A percentile compares a stretch with the other conserved stretches of the same genome.
Conservation (phyloP, 2,329 filamentous ascomycete genomes). For the Pseudomassariella vexata region DNA sequence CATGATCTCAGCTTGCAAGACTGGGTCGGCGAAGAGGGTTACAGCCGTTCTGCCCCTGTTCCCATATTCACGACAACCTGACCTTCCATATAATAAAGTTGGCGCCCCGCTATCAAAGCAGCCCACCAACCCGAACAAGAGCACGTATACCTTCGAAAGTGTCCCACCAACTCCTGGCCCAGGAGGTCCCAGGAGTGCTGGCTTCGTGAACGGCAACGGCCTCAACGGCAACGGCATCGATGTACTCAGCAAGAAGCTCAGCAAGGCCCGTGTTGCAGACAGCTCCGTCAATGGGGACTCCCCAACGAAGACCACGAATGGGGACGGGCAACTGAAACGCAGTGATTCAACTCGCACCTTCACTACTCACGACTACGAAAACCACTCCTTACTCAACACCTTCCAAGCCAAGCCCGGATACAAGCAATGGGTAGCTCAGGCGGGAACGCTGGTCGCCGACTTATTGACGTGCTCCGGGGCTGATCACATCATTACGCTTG, state of each 20-base stretch:
- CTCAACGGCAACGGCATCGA: slow-evolving; percentile 12
- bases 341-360: slow-evolving; percentile 37
- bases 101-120: slow-evolving; percentile 81
- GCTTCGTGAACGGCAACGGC: slow-evolving; percentile 47
- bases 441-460: slow-evolving; percentile 90
- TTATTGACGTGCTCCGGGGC: slow-evolving; percentile 91
- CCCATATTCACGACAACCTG: slow-evolving; percentile 92
- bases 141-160: slow-evolving; percentile 84
- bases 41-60: slow-evolving; percentile 94
- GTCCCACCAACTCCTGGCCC: slow-evolving; percentile 80
- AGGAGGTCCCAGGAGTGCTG: slow-evolving; percentile 58
- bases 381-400: slow-evolving; percentile 48
- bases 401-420: slow-evolving; percentile 88
- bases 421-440: slow-evolving; percentile 97
- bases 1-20: slow-evolving; percentile 97
- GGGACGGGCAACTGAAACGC: slow-evolving; percentile 9
- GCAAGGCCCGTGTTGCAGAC: slow-evolving; percentile 3
- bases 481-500: slow-evolving; percentile 97
- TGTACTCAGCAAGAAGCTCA: slow-evolving; percentile 7
- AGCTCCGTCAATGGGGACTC: slow-evolving; percentile 5
- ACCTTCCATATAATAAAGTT: slow-evolving; percentile 93
- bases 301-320: no score
- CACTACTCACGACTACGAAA: slow-evolving; percentile 61
- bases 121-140: slow-evolving; percentile 41
- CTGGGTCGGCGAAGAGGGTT: slow-evolving; percentile 84